Evolutionary conservation across 768 basidiomycete genomes (phyloP), one percentile per base, ranked within the genome.

Genomic region (Panaeolus papilionaceus): DNA sequence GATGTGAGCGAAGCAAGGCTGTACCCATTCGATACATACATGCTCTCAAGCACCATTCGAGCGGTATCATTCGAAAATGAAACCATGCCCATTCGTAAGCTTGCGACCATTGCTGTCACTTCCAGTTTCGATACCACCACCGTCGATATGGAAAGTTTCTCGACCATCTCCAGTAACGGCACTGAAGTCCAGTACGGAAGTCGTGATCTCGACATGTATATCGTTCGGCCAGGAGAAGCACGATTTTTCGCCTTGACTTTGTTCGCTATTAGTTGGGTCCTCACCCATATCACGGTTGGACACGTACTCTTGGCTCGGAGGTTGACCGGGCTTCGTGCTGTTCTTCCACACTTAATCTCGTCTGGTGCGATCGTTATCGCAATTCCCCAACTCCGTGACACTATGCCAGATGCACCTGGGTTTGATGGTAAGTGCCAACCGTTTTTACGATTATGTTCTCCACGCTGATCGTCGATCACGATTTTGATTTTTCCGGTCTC

Each of bases 21-120:
- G 10, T 89, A 88, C 70, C 88, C 88, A 0, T 89, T 88, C 73
- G 88, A 89, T 72, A 82, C 79, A 0, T 89, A 89, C 71, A 66
- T 77, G 38, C 79, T 88, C 23, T 78, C 84, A 11, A 86, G 79
- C 73, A 85, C 84, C 38, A 66, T 88, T n/a, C 81, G 83, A 1
- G 83, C 80, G 3, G 70, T 78, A 26, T 75, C 77, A 2, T 72
- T 72, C 61, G 69, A 76, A 42, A 78, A 85, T 69, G 49, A 73
- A 38, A 77, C 80, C 3, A 58, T 85, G 12, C 81, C 83, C 3
- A 84, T 88, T 66, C 80, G 74, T 23, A 81, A 80, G 63, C 64
- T 85, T 1, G 72, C 79, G 10, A 83, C 84, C 28, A 78, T 87
- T 63, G 77, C 80, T 51, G 71, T 80, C 45, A 83, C 83, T 5